These are phyloP conservation scores for Triadica sebifera DNA, from an alignment of 345 rosid genomes.

Conservation along the genomic window DNA sequence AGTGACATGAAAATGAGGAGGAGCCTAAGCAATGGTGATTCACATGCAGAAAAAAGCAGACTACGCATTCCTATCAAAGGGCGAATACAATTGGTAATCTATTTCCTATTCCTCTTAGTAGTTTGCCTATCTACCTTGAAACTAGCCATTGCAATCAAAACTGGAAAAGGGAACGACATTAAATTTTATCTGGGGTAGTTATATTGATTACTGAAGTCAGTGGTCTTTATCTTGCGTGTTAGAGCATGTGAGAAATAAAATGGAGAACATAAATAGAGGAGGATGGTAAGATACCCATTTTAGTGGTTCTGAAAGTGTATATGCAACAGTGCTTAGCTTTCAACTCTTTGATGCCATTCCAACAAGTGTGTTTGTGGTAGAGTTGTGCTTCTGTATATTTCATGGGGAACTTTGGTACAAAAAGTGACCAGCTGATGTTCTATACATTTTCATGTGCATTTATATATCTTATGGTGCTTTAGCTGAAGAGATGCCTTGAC, in stretches of 20 bases:
- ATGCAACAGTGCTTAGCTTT: too few species aligned
- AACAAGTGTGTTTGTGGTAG: neutral
- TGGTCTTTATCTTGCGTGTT: too few species aligned
- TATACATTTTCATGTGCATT: neutral
- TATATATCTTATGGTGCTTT: neutral
- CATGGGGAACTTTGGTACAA: neutral
- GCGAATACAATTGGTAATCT: slow-evolving; percentile 76
- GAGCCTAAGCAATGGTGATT: slow-evolving; percentile 48
- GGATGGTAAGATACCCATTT: too few species aligned
- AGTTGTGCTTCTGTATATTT: neutral
- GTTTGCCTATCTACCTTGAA: too few species aligned
- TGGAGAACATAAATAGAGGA: too few species aligned
- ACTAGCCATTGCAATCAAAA: too few species aligned
- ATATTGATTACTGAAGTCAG: too few species aligned
- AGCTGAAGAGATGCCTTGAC: neutral
- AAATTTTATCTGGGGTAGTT: too few species aligned
- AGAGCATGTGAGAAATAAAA: too few species aligned
- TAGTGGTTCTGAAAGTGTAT: too few species aligned
- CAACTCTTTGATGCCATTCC: neutral
- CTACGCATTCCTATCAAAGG: slow-evolving; percentile 88
- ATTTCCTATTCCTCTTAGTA: slow-evolving; percentile 5
- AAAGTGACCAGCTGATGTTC: neutral
- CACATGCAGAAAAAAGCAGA: slow-evolving; percentile 57
- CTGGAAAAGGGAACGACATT: too few species aligned
- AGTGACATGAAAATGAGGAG: slow-evolving; percentile 52